Conservation (phyloP, 805 yeast genomes). For the Blastobotrys robertii region DNA sequence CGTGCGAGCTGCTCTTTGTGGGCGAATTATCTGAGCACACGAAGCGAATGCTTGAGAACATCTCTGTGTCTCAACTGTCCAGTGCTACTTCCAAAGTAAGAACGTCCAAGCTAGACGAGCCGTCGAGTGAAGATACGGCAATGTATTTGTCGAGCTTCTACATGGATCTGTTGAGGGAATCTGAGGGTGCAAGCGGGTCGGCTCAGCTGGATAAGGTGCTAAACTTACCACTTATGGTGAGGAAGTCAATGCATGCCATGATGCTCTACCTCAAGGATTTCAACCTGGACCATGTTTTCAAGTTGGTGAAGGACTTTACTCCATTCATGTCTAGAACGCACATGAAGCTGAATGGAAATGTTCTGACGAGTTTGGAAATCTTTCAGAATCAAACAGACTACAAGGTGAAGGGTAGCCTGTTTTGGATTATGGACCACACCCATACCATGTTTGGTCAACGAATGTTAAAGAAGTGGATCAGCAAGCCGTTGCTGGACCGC, state of each 20-base stretch:
- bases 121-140: neutral
- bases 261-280: slow-evolving; percentile 53
- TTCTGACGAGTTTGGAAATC: slow-evolving; percentile 65
- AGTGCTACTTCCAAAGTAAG: neutral
- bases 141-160: neutral
- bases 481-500: slow-evolving; percentile 53
- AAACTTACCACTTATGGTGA: slow-evolving; percentile 19
- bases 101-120: neutral
- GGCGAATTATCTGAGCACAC: slow-evolving; percentile 33
- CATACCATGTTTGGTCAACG: slow-evolving; percentile 68
- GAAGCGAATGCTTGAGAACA: slow-evolving; percentile 13
- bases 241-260: slow-evolving; percentile 37
- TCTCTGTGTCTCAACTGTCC: slow-evolving; percentile 1
- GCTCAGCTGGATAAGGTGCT: slow-evolving; percentile 13
- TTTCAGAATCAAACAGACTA: slow-evolving; percentile 54
- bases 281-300: slow-evolving; percentile 46
- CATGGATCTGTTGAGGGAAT: neutral
- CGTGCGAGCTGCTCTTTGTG: slow-evolving; percentile 58
- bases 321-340: slow-evolving; percentile 40
- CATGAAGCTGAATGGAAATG: slow-evolving; percentile 52
- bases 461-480: slow-evolving; percentile 60
- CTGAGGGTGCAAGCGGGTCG: neutral
- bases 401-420: slow-evolving; percentile 53
- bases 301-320: slow-evolving; percentile 39
- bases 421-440: slow-evolving; percentile 78